Evolutionary conservation across 345 rosid species (phyloP), one percentile per base, ranked within the genome.

Genomic region (Populus tremula): DNA sequence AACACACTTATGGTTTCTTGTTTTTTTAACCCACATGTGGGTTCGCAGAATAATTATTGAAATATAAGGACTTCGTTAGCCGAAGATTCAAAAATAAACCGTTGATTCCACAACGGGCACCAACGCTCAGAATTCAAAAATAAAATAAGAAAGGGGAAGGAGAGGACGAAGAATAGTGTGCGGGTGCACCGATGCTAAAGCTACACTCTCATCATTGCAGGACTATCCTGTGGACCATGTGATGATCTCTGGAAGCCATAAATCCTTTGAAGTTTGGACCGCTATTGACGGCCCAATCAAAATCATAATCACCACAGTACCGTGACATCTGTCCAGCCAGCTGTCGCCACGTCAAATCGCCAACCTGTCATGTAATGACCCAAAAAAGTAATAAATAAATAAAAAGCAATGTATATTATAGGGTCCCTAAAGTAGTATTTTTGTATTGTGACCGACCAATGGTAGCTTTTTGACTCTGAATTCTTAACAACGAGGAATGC

Each of bases 261-360:
- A 18, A 18, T 20, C 23, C 21, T 17, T 43, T 25, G 72, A 13
- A 69, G 18, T 5, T 12, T 47, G 31, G n/a, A 8, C 21, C 47
- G 3, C 49, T 14, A 21, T 10, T 4, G 17, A 23, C 50, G 16
- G 39, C 8, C 35, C 39, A 43, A 16, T 43, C 72, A 69, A 25
- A 69, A 69, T 7, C 47, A 41, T 14, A 23, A 31, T 56, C 13
- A 17, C 12, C 72, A 25, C 53, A 25, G 20, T 3, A 13, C 14
- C 17, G 31, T 41, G 49, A 41, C 23, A 25, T n/a, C 0, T 21
- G 35, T 13, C 2, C 72, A 69, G 47, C 53, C 33, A 69, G 13
- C 53, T 69, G 53, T 41, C 13, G 72, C 25, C 72, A 69, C 33
- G 72, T 69, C 72, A 23, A 13, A 41, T 69, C 18, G 21, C 72